A percentile compares a stretch with the other conserved stretches of the same genome.
Conservation (phyloP, 257 asterid genomes). For the Jacaranda copaia region DNA sequence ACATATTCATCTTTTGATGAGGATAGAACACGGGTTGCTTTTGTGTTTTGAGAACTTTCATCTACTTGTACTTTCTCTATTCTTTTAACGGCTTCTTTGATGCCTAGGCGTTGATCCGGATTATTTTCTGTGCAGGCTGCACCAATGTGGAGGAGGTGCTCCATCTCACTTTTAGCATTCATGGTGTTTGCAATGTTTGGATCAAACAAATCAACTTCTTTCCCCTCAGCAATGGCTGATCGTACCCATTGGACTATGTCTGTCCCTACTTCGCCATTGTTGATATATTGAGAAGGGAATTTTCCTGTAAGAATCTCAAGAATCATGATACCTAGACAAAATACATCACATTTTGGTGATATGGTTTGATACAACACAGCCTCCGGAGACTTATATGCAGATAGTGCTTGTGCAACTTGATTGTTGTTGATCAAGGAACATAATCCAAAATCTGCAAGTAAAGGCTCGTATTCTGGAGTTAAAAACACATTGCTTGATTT, state of each 20-base stretch:
- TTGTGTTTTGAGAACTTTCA: constrained; percentile 32
- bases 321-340: constrained; percentile 71
- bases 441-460: constrained; percentile 70
- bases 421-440: constrained; percentile 45
- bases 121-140: constrained; percentile 63
- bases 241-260: constrained; percentile 71
- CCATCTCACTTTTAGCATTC: constrained; percentile 43
- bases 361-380: constrained; percentile 48
- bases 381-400: constrained; percentile 78
- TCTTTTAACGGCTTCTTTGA: constrained; percentile 59
- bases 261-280: constrained; percentile 62
- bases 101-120: constrained; percentile 59
- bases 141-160: constrained; percentile 58
- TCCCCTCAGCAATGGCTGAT: constrained; percentile 60
- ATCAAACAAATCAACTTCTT: constrained; percentile 53
- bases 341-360: constrained; percentile 76
- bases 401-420: constrained; percentile 57
- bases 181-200: constrained; percentile 47
- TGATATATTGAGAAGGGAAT: constrained; percentile 54
- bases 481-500: constrained; percentile 84
- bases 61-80: constrained; percentile 53
- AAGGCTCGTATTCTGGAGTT: constrained; percentile 55
- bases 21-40: constrained; percentile 20
- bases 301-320: constrained; percentile 84
- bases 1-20: constrained; percentile 32